Percentiles rank a stretch among this genome's conserved stretches.
phyloP scores from a whole-genome alignment of 495 filamentous ascomycete species.

The Amphirosellinia nigrospora region DNA sequence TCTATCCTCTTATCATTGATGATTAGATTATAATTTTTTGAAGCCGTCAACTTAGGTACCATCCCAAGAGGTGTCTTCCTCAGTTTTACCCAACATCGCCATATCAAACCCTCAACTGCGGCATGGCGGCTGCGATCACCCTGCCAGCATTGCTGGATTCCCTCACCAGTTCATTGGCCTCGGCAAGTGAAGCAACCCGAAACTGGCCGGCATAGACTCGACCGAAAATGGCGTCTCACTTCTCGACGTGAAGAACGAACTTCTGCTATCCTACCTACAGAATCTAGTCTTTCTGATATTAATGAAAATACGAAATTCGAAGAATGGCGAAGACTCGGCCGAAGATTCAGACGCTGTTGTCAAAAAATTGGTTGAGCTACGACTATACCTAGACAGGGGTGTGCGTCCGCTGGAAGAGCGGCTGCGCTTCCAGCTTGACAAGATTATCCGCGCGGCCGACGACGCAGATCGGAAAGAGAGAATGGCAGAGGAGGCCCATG shows the following conservation, averaged over 20 bases:
- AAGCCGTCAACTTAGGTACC: not conserved
- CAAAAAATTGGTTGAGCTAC: constrained; percentile 81
- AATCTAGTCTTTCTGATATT: constrained; percentile 90
- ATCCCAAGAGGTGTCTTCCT: not conserved
- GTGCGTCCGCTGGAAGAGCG: constrained; percentile 86
- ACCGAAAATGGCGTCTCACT: constrained; percentile 90
- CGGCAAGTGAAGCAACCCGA: constrained; percentile 65
- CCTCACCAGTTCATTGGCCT: constrained; percentile 66
- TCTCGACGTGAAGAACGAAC: constrained; percentile 91
- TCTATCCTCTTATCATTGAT: not conserved
- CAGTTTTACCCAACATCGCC: not conserved
- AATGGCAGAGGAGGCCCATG: constrained; percentile 39
- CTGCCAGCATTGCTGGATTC: constrained; percentile 66
- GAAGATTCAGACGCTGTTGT: constrained; percentile 60
- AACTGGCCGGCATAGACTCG: constrained; percentile 59
- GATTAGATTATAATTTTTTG: constrained; percentile 13
- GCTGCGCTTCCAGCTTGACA: constrained; percentile 86
- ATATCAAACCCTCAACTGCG: not conserved
- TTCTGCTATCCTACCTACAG: constrained; percentile 93
- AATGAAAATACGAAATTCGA: constrained; percentile 72
- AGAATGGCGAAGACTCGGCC: constrained; percentile 33
- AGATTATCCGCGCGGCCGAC: constrained; percentile 84
- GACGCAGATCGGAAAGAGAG: constrained; percentile 62
- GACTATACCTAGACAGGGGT: constrained; percentile 88
- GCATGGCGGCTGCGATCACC: constrained; percentile 58